A percentile compares a stretch with the other conserved stretches of the same genome.
Conservation (phyloP, 768 basidiomycete species). For the Pleurotus sapidus region DNA sequence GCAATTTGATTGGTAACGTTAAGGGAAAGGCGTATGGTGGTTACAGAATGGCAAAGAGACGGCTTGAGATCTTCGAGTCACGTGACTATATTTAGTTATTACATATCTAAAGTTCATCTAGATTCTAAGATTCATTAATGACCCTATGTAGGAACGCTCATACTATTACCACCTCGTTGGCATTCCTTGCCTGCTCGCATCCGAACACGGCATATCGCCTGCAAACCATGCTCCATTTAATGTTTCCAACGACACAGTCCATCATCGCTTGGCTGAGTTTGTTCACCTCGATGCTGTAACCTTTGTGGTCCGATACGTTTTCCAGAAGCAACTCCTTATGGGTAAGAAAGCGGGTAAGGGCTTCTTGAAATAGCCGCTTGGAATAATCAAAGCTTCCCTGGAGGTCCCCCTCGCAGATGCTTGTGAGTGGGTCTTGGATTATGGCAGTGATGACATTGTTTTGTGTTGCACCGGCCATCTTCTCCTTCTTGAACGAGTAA, state of each 20-base stretch:
- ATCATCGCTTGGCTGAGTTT: slow-evolving; percentile 1
- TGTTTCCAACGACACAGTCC: slow-evolving; percentile 2
- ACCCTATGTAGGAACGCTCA: no score
- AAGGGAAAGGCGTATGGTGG: no score
- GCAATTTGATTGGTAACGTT: no score
- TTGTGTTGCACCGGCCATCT: background rate
- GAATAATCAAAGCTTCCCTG: slow-evolving; percentile 2
- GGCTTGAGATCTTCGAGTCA: no score
- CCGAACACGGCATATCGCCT: slow-evolving; percentile 2
- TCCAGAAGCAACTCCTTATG: background rate
- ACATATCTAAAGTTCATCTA: no score
- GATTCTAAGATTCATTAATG: no score
- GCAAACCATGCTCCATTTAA: slow-evolving; percentile 7
- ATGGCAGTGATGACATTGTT: slow-evolving; percentile 3
- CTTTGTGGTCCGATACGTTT: background rate
- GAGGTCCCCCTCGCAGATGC: background rate
- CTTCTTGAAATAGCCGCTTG: background rate
- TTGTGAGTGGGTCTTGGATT: background rate
- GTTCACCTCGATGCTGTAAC: background rate
- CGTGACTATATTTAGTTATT: no score
- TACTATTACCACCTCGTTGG: background rate
- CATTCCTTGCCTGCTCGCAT: background rate
- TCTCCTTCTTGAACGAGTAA: slow-evolving; percentile 4
- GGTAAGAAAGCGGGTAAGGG: background rate
- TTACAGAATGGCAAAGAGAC: no score